Conservation (phyloP, 208 protist genomes). For the Leishmania major region DNA sequence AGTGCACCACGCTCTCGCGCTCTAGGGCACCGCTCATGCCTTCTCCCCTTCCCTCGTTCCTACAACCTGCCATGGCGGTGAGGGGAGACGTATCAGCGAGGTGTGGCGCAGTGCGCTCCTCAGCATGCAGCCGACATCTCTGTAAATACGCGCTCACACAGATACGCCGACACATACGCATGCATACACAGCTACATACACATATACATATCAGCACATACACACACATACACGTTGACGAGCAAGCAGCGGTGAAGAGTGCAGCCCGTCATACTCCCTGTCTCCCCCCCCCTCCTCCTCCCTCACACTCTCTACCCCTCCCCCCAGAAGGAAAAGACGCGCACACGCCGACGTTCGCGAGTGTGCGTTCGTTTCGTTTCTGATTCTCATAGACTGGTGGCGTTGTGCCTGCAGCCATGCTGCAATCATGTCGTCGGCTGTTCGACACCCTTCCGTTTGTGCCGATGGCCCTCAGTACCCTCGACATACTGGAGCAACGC, state of each 20-base stretch:
- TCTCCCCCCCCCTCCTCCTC: background rate
- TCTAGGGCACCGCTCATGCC: background rate
- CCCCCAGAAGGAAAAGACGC: background rate
- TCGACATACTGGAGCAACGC: conserved; percentile 55
- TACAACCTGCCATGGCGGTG: background rate
- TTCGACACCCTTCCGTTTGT: conserved; percentile 65
- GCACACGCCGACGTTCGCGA: background rate
- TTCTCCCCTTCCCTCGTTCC: background rate
- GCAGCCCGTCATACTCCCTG: background rate
- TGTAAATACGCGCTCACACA: background rate
- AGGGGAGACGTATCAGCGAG: background rate
- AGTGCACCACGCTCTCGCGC: background rate
- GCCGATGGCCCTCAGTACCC: conserved; percentile 84
- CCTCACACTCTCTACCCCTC: no score
- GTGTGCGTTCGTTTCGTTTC: background rate
- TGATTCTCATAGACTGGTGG: background rate
- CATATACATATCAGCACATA: background rate
- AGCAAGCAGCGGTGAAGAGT: background rate
- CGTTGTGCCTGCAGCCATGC: conserved; percentile 19
- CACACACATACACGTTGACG: background rate
- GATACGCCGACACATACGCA: background rate
- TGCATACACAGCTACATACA: background rate
- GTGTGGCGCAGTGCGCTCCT: background rate
- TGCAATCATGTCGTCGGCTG: conserved; percentile 18
- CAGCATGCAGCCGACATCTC: background rate